Conservation (phyloP, 164 flowering plant genomes). For the Euptelea pleiosperma region DNA sequence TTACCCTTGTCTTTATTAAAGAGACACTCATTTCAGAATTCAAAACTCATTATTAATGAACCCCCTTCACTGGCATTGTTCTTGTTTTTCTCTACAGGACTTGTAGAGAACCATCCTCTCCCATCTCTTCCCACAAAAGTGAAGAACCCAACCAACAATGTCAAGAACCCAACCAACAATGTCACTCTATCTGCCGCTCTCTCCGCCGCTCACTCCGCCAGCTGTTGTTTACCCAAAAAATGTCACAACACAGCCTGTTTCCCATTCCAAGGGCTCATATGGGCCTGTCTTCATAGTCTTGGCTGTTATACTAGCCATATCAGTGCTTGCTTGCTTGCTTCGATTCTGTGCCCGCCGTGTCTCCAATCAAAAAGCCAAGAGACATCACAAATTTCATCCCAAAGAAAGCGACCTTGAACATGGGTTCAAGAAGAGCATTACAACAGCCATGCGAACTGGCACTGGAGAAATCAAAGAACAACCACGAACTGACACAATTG, state of each 20-base stretch:
- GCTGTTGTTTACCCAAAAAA: slow-evolving; percentile 24
- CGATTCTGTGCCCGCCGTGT: slow-evolving; percentile 46
- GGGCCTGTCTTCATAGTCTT: slow-evolving; percentile 75
- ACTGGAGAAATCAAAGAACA: slow-evolving; percentile 17
- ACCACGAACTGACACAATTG: slow-evolving; percentile 13
- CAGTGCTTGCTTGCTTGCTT: slow-evolving; percentile 62
- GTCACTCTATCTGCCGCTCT: too few species aligned
- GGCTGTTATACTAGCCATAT: slow-evolving; percentile 59
- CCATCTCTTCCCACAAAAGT: background rate
- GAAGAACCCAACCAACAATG: slow-evolving; percentile 5
- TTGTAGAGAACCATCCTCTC: background rate
- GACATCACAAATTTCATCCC: slow-evolving; percentile 12
- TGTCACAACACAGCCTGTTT: slow-evolving; percentile 8
- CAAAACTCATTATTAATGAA: slow-evolving; percentile 8
- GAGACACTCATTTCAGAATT: slow-evolving; percentile 9
- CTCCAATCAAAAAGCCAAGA: slow-evolving; percentile 14
- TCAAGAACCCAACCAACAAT: slow-evolving; percentile 11
- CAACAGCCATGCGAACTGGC: slow-evolving; percentile 17
- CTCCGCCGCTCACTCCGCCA: slow-evolving; percentile 26
- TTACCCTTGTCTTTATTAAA: slow-evolving; percentile 24
- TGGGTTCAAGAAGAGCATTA: slow-evolving; percentile 38
- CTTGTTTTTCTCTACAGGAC: slow-evolving; percentile 12
- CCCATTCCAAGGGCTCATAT: slow-evolving; percentile 64
- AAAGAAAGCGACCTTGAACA: slow-evolving; percentile 30
- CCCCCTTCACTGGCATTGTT: background rate